Base-by-base conservation (phyloP, 495 filamentous ascomycete species). In the Penicillium cosmopolitanum region DNA sequence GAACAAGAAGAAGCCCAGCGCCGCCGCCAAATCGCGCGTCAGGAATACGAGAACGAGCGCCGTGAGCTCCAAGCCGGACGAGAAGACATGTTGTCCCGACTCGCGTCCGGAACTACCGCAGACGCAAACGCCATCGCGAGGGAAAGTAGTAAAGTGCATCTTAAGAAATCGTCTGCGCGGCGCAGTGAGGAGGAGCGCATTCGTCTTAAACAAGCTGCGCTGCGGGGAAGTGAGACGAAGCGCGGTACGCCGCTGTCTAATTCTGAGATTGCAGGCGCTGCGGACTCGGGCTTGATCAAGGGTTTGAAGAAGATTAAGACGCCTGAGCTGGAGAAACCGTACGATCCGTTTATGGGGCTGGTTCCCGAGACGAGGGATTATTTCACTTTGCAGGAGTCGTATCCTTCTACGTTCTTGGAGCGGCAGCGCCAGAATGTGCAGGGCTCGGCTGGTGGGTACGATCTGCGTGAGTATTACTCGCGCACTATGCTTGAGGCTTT, bases 401-500 rank as follows among this genome's bases (percentile, higher is more conserved):
- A 96, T 58, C 80, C 83, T 21, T 80, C 82, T 43, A 73, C 80
- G 11, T 89, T 83, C 74, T 79, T 97, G 8, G 86, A 87, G 10
- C 73, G 75, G 19, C 80, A 85, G 25, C 83, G 83, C 47, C 84
- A 82, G 11, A 83, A 89, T 68, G 67, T 77, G 2, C 73, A 76
- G 9, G 83, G 88, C 63, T 77, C 79, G n/a, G 90, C 89, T 31
- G 93, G 94, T 43, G 95, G 95, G 0, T 97, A 93, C 69, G 86
- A 88, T 66, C 75, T 96, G 35, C 72, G 75, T 13, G 93, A 96
- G 66, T 98, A 93, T 64, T 92, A 89, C 67, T 77, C 85, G 25
- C 79, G 92, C 21, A 87, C 89, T 18, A 73, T 97, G 75, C 85
- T 90, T 64, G 93, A 97, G 68, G 93, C 94, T 0, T 98, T 97